A percentile compares a stretch with the other conserved stretches of the same genome.
phyloP scores from a whole-genome alignment of 352 stramenopile species.

The Phytopythium ostracodes region DNA sequence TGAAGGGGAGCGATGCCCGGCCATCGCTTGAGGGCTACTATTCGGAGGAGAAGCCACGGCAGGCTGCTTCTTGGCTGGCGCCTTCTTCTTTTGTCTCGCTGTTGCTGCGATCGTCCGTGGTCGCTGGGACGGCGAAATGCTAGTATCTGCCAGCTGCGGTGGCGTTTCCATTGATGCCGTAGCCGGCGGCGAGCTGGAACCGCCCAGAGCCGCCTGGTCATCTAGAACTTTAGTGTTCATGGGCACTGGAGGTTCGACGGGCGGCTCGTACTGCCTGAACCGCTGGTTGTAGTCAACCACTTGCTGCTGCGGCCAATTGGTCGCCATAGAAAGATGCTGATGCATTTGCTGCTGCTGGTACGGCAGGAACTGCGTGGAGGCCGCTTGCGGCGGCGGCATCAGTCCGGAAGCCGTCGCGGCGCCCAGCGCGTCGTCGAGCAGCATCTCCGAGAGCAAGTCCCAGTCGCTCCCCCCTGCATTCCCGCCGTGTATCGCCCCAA shows the following conservation, averaged over 20 bases:
- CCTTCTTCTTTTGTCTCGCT: slow-evolving; percentile 6
- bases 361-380: neutral
- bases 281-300: neutral
- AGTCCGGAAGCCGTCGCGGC: slow-evolving; percentile 7
- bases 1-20: neutral
- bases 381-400: slow-evolving; percentile 2
- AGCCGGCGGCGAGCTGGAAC: neutral
- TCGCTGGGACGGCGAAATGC: slow-evolving; percentile 4
- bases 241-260: neutral
- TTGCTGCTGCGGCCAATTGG: neutral
- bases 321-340: neutral
- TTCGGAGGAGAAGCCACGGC: slow-evolving; percentile 3
- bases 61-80: slow-evolving; percentile 12
- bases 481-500: neutral
- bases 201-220: neutral
- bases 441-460: slow-evolving; percentile 55
- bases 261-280: neutral
- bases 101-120: neutral
- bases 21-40: slow-evolving; percentile 1
- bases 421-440: slow-evolving; percentile 41
- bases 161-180: neutral
- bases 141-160: neutral
- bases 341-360: slow-evolving; percentile 6
- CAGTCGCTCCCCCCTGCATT: slow-evolving; percentile 24
- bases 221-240: neutral